These are phyloP conservation scores for Westerdykella aurantiaca DNA, from an alignment of 2,329 filamentous ascomycete genomes.

Conservation along the genomic window DNA sequence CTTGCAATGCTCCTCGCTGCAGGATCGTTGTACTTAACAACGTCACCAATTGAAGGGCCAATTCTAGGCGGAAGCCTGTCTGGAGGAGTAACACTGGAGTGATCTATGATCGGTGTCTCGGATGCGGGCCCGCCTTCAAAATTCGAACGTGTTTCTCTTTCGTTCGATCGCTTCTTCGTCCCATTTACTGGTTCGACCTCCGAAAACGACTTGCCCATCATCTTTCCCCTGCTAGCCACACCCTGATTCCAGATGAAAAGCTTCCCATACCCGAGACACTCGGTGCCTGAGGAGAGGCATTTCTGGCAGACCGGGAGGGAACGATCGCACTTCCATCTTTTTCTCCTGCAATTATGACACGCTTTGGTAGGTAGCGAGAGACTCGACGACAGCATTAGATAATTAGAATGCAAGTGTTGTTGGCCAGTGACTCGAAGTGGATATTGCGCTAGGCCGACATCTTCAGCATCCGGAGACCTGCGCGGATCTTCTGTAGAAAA, in stretches of 20 bases:
- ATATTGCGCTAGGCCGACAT: too few relatives aligned
- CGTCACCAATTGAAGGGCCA: background rate
- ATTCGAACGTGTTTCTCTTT: constrained; percentile 5
- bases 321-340: constrained; percentile 57
- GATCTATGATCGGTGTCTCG: background rate
- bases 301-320: constrained; percentile 56
- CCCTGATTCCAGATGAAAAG: constrained; percentile 56
- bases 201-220: constrained; percentile 50
- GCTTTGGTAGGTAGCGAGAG: constrained; percentile 35
- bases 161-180: background rate
- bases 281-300: constrained; percentile 50
- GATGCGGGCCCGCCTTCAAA: background rate
- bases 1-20: constrained; percentile 21
- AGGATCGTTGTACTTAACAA: background rate
- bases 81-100: background rate
- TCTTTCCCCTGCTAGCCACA: constrained; percentile 47
- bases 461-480: too few relatives aligned
- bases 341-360: constrained; percentile 59
- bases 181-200: constrained; percentile 16
- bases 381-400: constrained; percentile 28
- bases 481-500: too few relatives aligned
- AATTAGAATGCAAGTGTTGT: constrained; percentile 27
- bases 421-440: constrained; percentile 17
- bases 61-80: too few relatives aligned
- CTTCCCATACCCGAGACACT: constrained; percentile 58